Conservation (phyloP, 2,329 filamentous ascomycete genomes). For the Fusarium staphyleae region DNA sequence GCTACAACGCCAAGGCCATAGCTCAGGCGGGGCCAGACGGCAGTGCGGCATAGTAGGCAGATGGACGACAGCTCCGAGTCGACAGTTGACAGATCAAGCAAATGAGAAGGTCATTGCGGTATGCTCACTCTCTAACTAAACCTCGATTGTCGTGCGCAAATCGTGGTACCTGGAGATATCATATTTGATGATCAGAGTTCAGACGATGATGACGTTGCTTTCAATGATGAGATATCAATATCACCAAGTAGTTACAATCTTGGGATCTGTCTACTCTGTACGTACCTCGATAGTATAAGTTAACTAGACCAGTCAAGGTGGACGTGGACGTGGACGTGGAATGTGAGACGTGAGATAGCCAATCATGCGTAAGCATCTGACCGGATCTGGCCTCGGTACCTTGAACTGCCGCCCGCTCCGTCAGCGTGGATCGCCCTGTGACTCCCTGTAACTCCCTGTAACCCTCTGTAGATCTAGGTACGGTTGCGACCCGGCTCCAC, state of each 20-base stretch:
- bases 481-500: not conserved
- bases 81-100: slow-evolving; percentile 21
- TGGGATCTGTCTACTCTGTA: too few species aligned
- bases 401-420: slow-evolving; percentile 9
- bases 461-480: too few species aligned
- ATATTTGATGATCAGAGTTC: not conserved
- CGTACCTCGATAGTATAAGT: too few species aligned
- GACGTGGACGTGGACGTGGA: too few species aligned
- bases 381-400: slow-evolving; percentile 2
- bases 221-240: too few species aligned
- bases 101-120: not conserved
- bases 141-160: too few species aligned
- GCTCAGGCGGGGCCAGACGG: slow-evolving; percentile 16
- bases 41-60: slow-evolving; percentile 12
- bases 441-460: not conserved
- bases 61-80: slow-evolving; percentile 29
- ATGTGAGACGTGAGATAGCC: not conserved
- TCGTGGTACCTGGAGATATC: too few species aligned
- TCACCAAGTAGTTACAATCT: too few species aligned
- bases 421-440: not conserved
- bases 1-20: slow-evolving; percentile 3
- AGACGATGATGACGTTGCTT: too few species aligned
- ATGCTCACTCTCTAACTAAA: not conserved
- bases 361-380: slow-evolving; percentile 20
- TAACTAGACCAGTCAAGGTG: too few species aligned